phyloP scores from a whole-genome alignment of 257 asterid species.

The Avicennia marina region DNA sequence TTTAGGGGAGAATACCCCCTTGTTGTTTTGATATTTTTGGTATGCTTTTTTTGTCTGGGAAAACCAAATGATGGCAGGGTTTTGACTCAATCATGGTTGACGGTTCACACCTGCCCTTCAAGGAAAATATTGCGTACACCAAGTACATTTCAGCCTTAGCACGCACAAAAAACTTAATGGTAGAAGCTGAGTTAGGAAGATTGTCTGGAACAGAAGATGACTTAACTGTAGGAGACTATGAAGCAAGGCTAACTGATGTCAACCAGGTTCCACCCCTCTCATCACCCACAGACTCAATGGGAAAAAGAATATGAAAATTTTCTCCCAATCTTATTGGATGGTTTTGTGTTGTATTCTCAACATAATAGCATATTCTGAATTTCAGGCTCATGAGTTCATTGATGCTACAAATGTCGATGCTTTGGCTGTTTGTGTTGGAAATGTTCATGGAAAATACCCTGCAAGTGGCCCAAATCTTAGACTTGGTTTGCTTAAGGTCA shows the following conservation, averaged over 20 bases:
- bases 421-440: conserved; percentile 96
- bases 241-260: conserved; percentile 83
- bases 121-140: conserved; percentile 72
- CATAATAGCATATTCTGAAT: conserved; percentile 16
- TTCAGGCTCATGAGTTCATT: conserved; percentile 91
- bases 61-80: conserved; percentile 52
- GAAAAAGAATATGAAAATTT: not conserved
- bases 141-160: conserved; percentile 61
- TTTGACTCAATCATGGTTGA: conserved; percentile 94
- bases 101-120: conserved; percentile 79
- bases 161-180: conserved; percentile 54
- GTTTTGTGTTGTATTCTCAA: conserved; percentile 10
- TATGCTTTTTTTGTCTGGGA: not conserved
- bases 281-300: not conserved
- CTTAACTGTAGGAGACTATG: conserved; percentile 84
- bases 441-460: conserved; percentile 94
- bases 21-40: conserved; percentile 9
- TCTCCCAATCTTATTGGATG: not conserved
- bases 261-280: conserved; percentile 50
- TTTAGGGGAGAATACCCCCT: not conserved
- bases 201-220: conserved; percentile 97
- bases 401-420: conserved; percentile 84
- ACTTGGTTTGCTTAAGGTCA: conserved; percentile 92
- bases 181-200: conserved; percentile 99
- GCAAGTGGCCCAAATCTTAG: conserved; percentile 80